These are phyloP conservation scores for Xylaria venustula DNA, from an alignment of 495 filamentous ascomycete species.

Conservation along the genomic window DNA sequence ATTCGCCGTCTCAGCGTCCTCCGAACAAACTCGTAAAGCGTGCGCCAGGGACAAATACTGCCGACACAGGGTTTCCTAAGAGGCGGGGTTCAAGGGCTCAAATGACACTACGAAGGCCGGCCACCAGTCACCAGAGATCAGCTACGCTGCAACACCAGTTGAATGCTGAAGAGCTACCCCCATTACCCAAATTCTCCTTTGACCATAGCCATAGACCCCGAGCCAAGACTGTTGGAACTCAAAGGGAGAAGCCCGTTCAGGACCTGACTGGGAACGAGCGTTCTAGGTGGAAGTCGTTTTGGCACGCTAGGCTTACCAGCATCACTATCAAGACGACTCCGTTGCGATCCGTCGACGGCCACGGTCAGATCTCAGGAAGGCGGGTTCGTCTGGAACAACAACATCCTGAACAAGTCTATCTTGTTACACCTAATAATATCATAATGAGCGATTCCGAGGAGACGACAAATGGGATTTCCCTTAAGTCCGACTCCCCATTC, in stretches of 20 bases:
- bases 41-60: constrained; percentile 56
- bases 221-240: constrained; percentile 20
- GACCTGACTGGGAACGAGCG: constrained; percentile 11
- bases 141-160: constrained; percentile 62
- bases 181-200: constrained; percentile 30
- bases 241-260: constrained; percentile 11
- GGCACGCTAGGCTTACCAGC: constrained; percentile 33
- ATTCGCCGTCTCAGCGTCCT: constrained; percentile 41
- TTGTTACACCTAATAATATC: constrained; percentile 21
- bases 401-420: constrained; percentile 18
- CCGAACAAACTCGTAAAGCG: constrained; percentile 93
- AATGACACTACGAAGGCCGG: constrained; percentile 68
- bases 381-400: constrained; percentile 24
- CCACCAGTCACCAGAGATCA: constrained; percentile 83
- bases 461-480: background rate
- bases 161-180: constrained; percentile 22
- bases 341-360: constrained; percentile 15
- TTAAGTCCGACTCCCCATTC: background rate
- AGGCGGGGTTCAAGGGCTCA: constrained; percentile 51
- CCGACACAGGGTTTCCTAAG: constrained; percentile 36
- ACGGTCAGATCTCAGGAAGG: constrained; percentile 11
- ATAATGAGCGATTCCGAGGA: constrained; percentile 14
- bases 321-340: constrained; percentile 15
- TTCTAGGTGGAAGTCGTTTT: constrained; percentile 47
- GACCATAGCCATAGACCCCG: constrained; percentile 31